These are phyloP conservation scores for Saccharomyces hybrid DNA, from an alignment of 1,139 yeast genomes.

Conservation along the genomic window DNA sequence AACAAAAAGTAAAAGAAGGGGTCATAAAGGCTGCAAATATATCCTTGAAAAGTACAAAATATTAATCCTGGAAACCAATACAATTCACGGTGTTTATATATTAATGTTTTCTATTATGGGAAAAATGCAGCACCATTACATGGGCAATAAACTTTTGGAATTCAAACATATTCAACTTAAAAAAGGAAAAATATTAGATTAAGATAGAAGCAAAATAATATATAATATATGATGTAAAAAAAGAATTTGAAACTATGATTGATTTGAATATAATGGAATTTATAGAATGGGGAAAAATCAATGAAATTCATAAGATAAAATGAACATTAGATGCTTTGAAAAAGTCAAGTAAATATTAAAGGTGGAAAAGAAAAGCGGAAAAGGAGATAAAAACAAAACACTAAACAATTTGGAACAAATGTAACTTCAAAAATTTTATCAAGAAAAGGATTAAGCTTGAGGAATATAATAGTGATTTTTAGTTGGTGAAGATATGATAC, in stretches of 20 bases:
- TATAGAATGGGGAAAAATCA: not conserved
- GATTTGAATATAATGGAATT: not conserved
- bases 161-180: not conserved
- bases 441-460: not conserved
- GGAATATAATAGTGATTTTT: not conserved
- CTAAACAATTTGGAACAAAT: not conserved
- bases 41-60: slow-evolving; percentile 24
- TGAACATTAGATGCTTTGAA: not conserved
- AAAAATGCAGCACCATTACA: not conserved
- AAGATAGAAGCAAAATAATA: not conserved
- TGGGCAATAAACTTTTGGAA: not conserved
- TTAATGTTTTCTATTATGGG: not conserved
- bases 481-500: not conserved
- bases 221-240: not conserved
- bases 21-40: slow-evolving; percentile 31
- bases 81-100: not conserved
- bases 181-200: not conserved
- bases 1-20: slow-evolving; percentile 55
- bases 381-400: not conserved
- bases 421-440: not conserved
- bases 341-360: not conserved
- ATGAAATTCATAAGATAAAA: not conserved
- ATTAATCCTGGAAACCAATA: slow-evolving; percentile 6
- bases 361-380: not conserved
- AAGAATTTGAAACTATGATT: not conserved